Percentiles rank a stretch among this genome's conserved stretches.
These are phyloP conservation scores for Candida pseudoglaebosa DNA, from an alignment of 805 yeast genomes.

Conservation along the genomic window DNA sequence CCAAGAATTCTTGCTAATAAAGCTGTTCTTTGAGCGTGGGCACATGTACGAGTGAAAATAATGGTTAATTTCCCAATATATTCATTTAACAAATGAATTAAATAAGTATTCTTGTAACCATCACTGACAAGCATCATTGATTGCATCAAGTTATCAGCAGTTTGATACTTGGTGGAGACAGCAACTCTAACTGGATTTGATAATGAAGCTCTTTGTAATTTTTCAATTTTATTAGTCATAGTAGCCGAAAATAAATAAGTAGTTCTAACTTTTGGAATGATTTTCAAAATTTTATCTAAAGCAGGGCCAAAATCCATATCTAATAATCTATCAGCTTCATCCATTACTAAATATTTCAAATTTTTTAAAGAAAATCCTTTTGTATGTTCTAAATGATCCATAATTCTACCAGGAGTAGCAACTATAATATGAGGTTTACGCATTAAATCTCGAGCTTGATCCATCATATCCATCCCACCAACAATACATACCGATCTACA, in stretches of 20 bases:
- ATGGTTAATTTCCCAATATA: constrained; percentile 80
- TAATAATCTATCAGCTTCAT: constrained; percentile 92
- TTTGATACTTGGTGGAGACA: constrained; percentile 81
- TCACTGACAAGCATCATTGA: constrained; percentile 87
- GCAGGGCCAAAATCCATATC: constrained; percentile 98
- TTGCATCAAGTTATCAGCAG: constrained; percentile 92
- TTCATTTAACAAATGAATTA: constrained; percentile 81
- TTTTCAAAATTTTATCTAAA: constrained; percentile 75
- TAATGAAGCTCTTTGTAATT: constrained; percentile 88
- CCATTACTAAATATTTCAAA: constrained; percentile 83
- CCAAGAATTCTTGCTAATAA: constrained; percentile 75
- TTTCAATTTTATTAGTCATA: constrained; percentile 92
- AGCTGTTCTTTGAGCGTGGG: constrained; percentile 90
- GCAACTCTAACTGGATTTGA: constrained; percentile 87
- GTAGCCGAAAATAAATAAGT: constrained; percentile 94
- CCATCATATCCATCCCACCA: constrained; percentile 99
- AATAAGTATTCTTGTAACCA: constrained; percentile 84
- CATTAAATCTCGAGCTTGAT: constrained; percentile 90
- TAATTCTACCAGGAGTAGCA: constrained; percentile 91
- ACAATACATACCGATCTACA: constrained; percentile 84
- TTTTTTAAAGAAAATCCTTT: constrained; percentile 81
- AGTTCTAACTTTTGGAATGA: constrained; percentile 80
- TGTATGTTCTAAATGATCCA: constrained; percentile 92
- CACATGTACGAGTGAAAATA: constrained; percentile 90
- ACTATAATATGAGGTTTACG: constrained; percentile 91